Conservation (phyloP, 1,284 basidiomycete genomes). For the Stereum hirsutum region DNA sequence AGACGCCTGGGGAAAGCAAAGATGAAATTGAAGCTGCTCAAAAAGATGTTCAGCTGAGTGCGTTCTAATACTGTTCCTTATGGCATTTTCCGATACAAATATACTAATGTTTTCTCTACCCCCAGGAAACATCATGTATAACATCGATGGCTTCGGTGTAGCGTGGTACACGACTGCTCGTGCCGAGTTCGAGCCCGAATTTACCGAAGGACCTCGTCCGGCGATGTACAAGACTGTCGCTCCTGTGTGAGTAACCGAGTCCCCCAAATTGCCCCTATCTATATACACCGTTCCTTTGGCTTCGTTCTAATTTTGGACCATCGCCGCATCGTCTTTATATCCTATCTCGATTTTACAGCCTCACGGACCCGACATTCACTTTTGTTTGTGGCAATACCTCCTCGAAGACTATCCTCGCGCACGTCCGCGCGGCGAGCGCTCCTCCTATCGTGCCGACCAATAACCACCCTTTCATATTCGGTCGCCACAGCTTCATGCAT, state of each 20-base stretch:
- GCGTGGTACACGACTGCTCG: constrained; percentile 19
- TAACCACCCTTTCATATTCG: constrained; percentile 29
- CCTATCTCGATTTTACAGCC: too few species aligned
- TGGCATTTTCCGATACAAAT: neutral
- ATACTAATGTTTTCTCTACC: too few species aligned
- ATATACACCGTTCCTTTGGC: too few species aligned
- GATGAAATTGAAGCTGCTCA: neutral
- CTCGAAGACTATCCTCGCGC: constrained; percentile 22
- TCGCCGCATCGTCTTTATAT: too few species aligned
- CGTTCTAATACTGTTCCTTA: neutral
- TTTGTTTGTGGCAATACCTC: constrained; percentile 23
- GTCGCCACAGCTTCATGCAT: constrained; percentile 28
- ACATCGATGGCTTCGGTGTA: constrained; percentile 22
- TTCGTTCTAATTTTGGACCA: too few species aligned
- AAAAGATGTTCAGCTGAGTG: neutral
- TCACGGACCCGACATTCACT: constrained; percentile 23
- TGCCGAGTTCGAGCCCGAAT: constrained; percentile 17
- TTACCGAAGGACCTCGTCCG: constrained; percentile 19
- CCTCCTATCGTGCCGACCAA: constrained; percentile 22
- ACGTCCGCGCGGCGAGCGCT: constrained; percentile 25
- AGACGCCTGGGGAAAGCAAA: neutral
- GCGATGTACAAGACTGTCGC: constrained; percentile 24
- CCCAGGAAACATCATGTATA: constrained; percentile 21
- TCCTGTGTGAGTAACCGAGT: constrained; percentile 13
- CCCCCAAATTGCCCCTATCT: too few species aligned